Evolutionary conservation across 805 yeast species (phyloP).

Genomic region (Dipodascus geniculatus): DNA sequence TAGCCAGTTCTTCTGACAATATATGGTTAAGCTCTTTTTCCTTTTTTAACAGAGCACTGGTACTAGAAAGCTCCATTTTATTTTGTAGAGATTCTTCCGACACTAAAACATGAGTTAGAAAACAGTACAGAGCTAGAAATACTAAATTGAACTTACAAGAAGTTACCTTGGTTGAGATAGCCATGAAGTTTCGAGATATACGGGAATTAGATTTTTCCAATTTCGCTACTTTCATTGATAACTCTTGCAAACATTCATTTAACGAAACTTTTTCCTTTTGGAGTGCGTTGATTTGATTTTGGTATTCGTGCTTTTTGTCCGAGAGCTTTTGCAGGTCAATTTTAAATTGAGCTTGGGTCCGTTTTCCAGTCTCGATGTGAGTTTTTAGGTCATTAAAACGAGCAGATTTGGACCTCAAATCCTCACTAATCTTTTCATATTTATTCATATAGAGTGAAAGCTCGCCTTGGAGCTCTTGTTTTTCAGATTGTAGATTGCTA

Average conservation of each 20-base stretch:
- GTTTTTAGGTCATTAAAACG: background rate
- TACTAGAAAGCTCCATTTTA: background rate
- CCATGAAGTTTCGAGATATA: background rate
- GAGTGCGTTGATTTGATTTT: background rate
- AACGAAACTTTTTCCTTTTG: background rate
- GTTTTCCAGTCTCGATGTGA: background rate
- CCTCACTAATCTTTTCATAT: background rate
- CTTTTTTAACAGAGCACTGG: background rate
- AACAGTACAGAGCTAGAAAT: background rate
- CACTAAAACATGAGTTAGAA: background rate
- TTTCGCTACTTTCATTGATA: background rate
- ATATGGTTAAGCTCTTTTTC: background rate
- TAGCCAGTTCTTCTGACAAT: background rate
- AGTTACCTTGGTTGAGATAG: background rate
- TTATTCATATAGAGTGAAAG: background rate
- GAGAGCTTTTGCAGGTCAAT: background rate
- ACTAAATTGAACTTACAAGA: background rate
- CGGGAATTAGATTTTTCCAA: background rate
- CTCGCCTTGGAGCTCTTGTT: background rate
- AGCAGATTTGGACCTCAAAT: background rate
- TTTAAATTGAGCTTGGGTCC: background rate
- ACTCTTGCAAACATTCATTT: background rate
- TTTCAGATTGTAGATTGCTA: background rate
- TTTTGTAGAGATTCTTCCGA: background rate
- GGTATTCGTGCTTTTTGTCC: background rate